Percentiles rank a stretch among this genome's conserved stretches.
Conservation (phyloP, 1,284 basidiomycete species). For the Phenoliferia sp. region DNA sequence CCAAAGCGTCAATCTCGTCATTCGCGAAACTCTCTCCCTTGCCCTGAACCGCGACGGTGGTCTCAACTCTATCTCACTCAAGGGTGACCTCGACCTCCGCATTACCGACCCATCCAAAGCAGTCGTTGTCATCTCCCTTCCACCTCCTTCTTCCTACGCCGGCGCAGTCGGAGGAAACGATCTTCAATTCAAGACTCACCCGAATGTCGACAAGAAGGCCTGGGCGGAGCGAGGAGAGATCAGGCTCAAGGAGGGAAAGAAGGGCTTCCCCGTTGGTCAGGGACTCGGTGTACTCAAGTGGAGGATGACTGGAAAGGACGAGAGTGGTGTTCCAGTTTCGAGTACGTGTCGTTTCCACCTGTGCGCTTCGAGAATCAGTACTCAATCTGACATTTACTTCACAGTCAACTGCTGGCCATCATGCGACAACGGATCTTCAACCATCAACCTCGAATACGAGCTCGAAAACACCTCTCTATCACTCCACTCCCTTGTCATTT, state of each 20-base stretch:
- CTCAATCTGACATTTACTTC: not conserved
- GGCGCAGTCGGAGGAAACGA: slow-evolving; percentile 61
- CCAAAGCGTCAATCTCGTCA: slow-evolving; percentile 71
- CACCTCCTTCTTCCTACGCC: slow-evolving; percentile 49
- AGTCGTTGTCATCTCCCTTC: slow-evolving; percentile 69
- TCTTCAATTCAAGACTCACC: slow-evolving; percentile 94
- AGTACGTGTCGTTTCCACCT: slow-evolving; percentile 54
- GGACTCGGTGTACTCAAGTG: slow-evolving; percentile 83
- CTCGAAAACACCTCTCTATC: slow-evolving; percentile 61
- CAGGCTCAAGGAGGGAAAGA: slow-evolving; percentile 74
- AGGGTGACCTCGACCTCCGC: slow-evolving; percentile 87
- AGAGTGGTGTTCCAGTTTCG: slow-evolving; percentile 81
- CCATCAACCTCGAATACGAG: slow-evolving; percentile 96
- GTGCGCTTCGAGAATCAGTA: not conserved
- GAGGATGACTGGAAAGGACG: slow-evolving; percentile 86
- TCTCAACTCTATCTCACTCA: slow-evolving; percentile 79
- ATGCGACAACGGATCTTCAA: slow-evolving; percentile 79
- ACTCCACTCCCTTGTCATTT: slow-evolving; percentile 78
- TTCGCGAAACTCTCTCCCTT: slow-evolving; percentile 77
- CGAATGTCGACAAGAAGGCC: slow-evolving; percentile 82
- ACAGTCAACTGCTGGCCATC: slow-evolving; percentile 95
- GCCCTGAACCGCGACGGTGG: slow-evolving; percentile 85
- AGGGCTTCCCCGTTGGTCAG: slow-evolving; percentile 83
- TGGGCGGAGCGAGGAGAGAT: slow-evolving; percentile 65
- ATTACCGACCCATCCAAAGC: slow-evolving; percentile 71